Conservation (phyloP, 108 stramenopile species). For the Fragilaria radians region DNA sequence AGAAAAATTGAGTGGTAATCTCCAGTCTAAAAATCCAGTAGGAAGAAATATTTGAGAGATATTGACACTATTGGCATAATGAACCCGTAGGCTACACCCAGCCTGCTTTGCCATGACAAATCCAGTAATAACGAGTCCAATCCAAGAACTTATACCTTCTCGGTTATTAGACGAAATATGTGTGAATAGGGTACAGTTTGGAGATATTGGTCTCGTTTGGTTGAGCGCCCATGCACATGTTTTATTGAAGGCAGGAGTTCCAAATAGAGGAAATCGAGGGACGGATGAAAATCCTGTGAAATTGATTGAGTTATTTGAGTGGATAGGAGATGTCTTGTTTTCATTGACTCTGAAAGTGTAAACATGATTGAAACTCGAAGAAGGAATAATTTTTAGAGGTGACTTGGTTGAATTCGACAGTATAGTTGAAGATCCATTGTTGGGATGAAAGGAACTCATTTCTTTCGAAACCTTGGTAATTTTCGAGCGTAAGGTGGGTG, state of each 20-base stretch:
- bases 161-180: not conserved
- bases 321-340: no score
- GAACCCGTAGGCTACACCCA: not conserved
- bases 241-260: not conserved
- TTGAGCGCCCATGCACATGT: not conserved
- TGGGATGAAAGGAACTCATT: no score
- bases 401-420: no score
- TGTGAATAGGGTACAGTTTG: not conserved
- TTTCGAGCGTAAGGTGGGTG: no score
- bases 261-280: not conserved
- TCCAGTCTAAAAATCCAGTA: conserved; percentile 1
- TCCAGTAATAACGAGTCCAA: not conserved
- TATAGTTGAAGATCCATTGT: no score
- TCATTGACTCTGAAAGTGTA: no score
- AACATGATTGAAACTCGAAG: no score
- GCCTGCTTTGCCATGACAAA: conserved; percentile 3
- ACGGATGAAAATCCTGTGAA: no score
- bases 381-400: no score
- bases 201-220: not conserved
- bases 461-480: no score
- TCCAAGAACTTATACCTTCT: conserved; percentile 3
- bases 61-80: conserved; percentile 1
- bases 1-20: not conserved
- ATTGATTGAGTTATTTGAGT: no score
- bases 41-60: not conserved